Base-by-base conservation (phyloP, 176 grass and related monocot genomes). In the Zoysia japonica region DNA sequence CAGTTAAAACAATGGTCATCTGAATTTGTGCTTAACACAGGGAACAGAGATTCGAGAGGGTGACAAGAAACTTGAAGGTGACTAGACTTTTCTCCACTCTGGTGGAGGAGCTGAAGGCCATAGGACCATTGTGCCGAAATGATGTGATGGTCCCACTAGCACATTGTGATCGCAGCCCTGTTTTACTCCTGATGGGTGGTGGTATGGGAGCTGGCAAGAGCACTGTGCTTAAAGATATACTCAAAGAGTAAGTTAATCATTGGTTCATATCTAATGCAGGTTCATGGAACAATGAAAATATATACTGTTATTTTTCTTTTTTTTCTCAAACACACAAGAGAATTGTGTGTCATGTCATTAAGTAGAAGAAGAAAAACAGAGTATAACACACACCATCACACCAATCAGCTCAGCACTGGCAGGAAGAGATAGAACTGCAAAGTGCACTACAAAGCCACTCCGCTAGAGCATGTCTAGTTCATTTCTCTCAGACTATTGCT, bases 201-300 rank as follows among this genome's bases (percentile, higher is more conserved):
- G 92, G 95, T 5, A 98, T 94, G 95, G 95, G 95, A 74, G 95
- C 95, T 36, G 95, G 95, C 78, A 98, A 98, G 88, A 98, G 95
- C 86, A 98, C 92, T 40, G 88, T 98, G 17, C 92, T 98, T 35
- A 93, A 94, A 78, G 89, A 94, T 61, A 90, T 98, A 84, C 82
- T 92, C 36, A 89, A 89, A 42, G 95, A 94, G 95, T 98, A 88
- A 83, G 87, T 89, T 70, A 6, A 55, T 75, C 55, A 56, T 42
- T 75, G 11, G 6, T 55, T 75, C 48, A 56, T 48, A 55, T 75
- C 10, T 55, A 47, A 20, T 51, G 28, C n/a, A 72, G 15, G 45
- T 46, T 65, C 40, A 19, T 55, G 54, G 16, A 8, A 57, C 76
- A 76, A 14, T 13, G 17, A 70, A 72, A 78, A 71, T 0, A 38